phyloP scores from a whole-genome alignment of 805 yeast species.

The Candida suzukii region DNA sequence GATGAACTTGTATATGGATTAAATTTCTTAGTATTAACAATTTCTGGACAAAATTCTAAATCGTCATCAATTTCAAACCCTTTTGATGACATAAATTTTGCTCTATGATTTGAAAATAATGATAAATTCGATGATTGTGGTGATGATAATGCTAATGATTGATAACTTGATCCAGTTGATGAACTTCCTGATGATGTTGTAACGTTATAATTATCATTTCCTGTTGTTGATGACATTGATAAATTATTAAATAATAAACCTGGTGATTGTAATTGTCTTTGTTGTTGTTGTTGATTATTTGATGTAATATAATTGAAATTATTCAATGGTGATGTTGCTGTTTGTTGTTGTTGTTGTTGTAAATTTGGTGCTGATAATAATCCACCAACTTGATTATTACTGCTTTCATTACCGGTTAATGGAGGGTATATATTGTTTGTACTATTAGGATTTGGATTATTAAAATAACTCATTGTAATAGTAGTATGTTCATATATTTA shows the following conservation, averaged over 20 bases:
- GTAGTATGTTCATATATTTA: background rate
- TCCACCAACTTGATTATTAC: background rate
- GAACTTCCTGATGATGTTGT: constrained; percentile 11
- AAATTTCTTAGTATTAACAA: constrained; percentile 34
- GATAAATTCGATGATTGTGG: constrained; percentile 17
- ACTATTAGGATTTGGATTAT: background rate
- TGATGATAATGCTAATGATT: constrained; percentile 16
- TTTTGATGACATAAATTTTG: constrained; percentile 50
- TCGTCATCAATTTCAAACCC: constrained; percentile 60
- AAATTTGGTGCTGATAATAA: background rate
- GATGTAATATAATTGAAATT: background rate
- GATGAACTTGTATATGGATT: constrained; percentile 63
- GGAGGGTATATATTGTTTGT: no score
- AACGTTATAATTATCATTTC: constrained; percentile 1
- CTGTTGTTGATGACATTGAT: background rate
- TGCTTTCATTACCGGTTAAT: background rate
- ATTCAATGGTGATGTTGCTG: background rate
- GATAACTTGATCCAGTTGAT: constrained; percentile 16
- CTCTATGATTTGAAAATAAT: constrained; percentile 26
- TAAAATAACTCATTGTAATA: background rate
- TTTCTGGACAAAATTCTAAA: constrained; percentile 59
- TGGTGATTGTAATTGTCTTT: constrained; percentile 9
- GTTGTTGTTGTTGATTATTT: background rate
- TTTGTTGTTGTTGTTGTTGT: background rate
- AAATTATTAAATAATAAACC: constrained; percentile 9